phyloP scores from a whole-genome alignment of 257 asterid species.

The Cordia subcordata region DNA sequence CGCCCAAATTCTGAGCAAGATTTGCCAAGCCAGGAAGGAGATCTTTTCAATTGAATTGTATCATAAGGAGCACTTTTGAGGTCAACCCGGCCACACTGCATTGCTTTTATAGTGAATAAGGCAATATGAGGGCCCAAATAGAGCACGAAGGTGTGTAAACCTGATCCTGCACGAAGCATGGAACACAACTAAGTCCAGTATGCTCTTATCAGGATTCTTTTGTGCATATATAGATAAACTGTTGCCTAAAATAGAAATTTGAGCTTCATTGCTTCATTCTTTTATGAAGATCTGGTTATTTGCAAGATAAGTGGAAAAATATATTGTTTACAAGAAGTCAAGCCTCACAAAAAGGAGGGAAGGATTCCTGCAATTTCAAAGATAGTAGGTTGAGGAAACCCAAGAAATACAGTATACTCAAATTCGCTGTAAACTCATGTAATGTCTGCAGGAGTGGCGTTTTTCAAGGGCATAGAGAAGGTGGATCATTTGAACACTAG shows the following conservation, averaged over 20 bases:
- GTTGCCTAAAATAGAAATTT: neutral
- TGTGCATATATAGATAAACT: neutral
- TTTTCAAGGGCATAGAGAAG: no score
- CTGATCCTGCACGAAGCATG: slow-evolving; percentile 56
- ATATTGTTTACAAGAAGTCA: no score
- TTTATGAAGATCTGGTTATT: no score
- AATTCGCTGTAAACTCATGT: no score
- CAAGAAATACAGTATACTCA: no score
- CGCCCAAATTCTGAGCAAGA: slow-evolving; percentile 79
- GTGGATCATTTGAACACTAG: no score
- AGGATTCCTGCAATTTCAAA: no score
- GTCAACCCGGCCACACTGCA: slow-evolving; percentile 89
- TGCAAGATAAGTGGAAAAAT: neutral
- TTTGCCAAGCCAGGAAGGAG: slow-evolving; percentile 84
- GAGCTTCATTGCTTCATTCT: neutral
- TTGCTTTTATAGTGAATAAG: slow-evolving; percentile 74
- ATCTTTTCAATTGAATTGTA: slow-evolving; percentile 66
- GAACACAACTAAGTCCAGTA: neutral
- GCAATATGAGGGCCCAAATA: slow-evolving; percentile 95
- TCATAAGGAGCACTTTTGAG: slow-evolving; percentile 85
- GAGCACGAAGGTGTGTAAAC: slow-evolving; percentile 92
- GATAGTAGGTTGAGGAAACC: no score
- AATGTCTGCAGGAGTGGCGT: no score
- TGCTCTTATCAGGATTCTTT: neutral
- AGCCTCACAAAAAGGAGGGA: no score